A percentile compares a stretch with the other conserved stretches of the same genome.
phyloP scores from a whole-genome alignment of 1,284 basidiomycete genomes.

The Schizopora paradoxa region DNA sequence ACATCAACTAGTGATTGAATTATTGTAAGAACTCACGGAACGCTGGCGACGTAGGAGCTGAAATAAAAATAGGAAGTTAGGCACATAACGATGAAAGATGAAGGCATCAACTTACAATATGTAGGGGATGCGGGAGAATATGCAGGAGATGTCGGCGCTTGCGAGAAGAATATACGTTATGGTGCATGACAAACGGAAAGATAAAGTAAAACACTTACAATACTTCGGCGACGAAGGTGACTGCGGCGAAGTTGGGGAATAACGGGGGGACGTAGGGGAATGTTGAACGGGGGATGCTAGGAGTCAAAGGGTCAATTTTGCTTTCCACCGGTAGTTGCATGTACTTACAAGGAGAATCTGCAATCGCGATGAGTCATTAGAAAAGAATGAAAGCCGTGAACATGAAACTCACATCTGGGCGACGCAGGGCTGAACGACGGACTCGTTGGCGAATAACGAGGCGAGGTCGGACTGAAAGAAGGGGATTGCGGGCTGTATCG shows the following conservation, averaged over 20 bases:
- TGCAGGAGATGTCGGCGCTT: slow-evolving; percentile 77
- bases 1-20: background rate
- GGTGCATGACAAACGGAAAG: slow-evolving; percentile 11
- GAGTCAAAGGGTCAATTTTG: slow-evolving; percentile 21
- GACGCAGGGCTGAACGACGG: slow-evolving; percentile 86
- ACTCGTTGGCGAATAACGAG: slow-evolving; percentile 79
- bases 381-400: slow-evolving; percentile 24
- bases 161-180: slow-evolving; percentile 19
- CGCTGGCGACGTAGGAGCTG: slow-evolving; percentile 77
- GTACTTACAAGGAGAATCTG: slow-evolving; percentile 74
- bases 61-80: slow-evolving; percentile 13
- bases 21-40: slow-evolving; percentile 43
- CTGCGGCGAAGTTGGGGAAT: slow-evolving; percentile 78
- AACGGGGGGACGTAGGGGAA: slow-evolving; percentile 81
- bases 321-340: slow-evolving; percentile 13
- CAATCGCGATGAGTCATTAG: slow-evolving; percentile 23
- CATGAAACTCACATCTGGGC: slow-evolving; percentile 60
- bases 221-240: slow-evolving; percentile 87
- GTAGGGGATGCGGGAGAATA: slow-evolving; percentile 78
- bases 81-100: slow-evolving; percentile 17
- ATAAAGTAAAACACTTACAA: slow-evolving; percentile 44
- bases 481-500: slow-evolving; percentile 80
- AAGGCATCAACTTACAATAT: slow-evolving; percentile 53
- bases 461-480: slow-evolving; percentile 81
- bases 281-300: slow-evolving; percentile 61